A percentile compares a stretch with the other conserved stretches of the same genome.
These are phyloP conservation scores for Aspergillus oerlinghausenensis DNA, from an alignment of 2,329 filamentous ascomycete species.

Conservation along the genomic window DNA sequence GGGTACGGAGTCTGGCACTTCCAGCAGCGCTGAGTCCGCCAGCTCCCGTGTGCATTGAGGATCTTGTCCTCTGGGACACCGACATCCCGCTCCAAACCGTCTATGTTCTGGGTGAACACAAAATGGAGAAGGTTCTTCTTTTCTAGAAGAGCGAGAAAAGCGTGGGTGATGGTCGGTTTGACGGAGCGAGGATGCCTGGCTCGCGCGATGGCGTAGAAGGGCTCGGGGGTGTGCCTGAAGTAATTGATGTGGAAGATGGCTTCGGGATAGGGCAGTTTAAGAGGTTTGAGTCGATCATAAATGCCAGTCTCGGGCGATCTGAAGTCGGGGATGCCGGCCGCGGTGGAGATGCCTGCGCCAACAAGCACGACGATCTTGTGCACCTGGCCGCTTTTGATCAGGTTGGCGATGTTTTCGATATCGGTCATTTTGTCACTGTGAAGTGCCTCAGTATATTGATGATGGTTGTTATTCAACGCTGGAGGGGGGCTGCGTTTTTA, in stretches of 20 bases:
- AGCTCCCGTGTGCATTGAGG: conserved; percentile 82
- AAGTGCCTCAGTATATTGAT: not conserved
- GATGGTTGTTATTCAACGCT: not conserved
- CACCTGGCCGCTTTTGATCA: conserved; percentile 12
- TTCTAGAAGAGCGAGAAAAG: conserved; percentile 71
- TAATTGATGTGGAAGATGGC: conserved; percentile 83
- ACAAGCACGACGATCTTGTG: conserved; percentile 31
- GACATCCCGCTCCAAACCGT: conserved; percentile 77
- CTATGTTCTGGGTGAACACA: conserved; percentile 89
- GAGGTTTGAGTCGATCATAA: conserved; percentile 74
- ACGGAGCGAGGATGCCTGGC: conserved; percentile 84
- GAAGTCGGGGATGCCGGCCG: conserved; percentile 72
- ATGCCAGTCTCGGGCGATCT: conserved; percentile 78
- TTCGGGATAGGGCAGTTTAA: conserved; percentile 76
- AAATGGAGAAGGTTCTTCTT: conserved; percentile 69
- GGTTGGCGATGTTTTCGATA: conserved; percentile 9
- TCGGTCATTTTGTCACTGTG: not conserved
- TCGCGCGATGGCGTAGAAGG: conserved; percentile 80
- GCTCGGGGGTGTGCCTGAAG: conserved; percentile 71
- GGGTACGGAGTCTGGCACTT: conserved; percentile 68
- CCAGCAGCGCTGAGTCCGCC: conserved; percentile 76
- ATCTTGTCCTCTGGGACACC: conserved; percentile 71
- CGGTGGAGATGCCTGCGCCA: conserved; percentile 66
- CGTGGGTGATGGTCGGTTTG: conserved; percentile 75
- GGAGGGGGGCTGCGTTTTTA: not conserved